These are phyloP conservation scores for Dichomitus squalens DNA, from an alignment of 1,284 basidiomycete genomes.

Conservation along the genomic window DNA sequence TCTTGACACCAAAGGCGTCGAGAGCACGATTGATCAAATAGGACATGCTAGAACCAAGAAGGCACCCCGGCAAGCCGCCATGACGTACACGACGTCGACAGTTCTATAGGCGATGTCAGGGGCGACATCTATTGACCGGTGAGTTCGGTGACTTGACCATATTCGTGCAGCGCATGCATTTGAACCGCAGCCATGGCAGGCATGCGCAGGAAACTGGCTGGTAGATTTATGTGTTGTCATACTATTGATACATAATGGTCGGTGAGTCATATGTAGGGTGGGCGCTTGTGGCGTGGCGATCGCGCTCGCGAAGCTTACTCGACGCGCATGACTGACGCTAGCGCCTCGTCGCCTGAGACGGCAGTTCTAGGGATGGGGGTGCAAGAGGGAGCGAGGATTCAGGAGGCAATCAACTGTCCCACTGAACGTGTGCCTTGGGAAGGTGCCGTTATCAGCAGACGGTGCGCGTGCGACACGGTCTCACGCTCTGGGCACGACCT, in stretches of 20 bases:
- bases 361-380: background rate
- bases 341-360: background rate
- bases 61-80: background rate
- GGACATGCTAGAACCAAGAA: background rate
- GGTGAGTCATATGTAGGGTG: background rate
- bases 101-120: background rate
- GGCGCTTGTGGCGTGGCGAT: conserved; percentile 3
- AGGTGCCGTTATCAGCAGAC: conserved; percentile 1
- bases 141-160: conserved; percentile 9
- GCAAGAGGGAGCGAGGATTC: background rate
- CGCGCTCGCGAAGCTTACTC: conserved; percentile 1
- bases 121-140: background rate
- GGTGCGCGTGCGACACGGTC: conserved; percentile 1
- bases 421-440: background rate
- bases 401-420: background rate
- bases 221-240: background rate
- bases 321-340: background rate
- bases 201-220: background rate
- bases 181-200: background rate
- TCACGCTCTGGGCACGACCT: background rate
- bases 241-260: background rate
- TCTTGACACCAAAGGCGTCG: background rate
- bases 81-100: background rate
- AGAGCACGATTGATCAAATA: background rate
- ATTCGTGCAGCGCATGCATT: background rate